Base-by-base conservation (phyloP, 2,329 filamentous ascomycete species). In the Fusarium foetens region DNA sequence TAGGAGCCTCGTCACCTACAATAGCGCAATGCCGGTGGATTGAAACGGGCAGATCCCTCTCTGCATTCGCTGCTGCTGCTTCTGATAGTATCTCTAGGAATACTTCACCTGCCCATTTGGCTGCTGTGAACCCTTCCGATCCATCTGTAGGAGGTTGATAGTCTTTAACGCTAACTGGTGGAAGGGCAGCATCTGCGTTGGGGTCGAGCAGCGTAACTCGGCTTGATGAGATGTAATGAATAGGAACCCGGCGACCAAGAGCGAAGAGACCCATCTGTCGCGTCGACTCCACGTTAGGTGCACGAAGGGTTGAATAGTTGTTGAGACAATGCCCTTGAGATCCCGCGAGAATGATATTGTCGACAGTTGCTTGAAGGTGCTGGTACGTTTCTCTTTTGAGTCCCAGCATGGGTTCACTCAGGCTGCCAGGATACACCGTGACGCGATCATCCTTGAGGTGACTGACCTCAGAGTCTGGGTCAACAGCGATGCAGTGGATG, bases 181-280 rank as follows among this genome's bases (percentile, higher is more conserved):
- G 23, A 11, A 55, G 31, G 12, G 49, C 25, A 10, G 58, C 31
- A 13, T 45, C 31, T 13, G 39, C 25, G 1, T 3, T 21, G 6
- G 21, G 4, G 29, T 31, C 9, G 3, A 61, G 21, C 16, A 61
- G 25, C 6, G 58, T 61, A 3, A 61, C 58, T 0, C 58, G 48
- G 11, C 55, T 61, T 1, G 58, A 61, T 17, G 49, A 61, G 25
- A 61, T 38, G 12, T 43, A 55, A n/a, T 61, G 49, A 8, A 61
- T 17, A 5, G 49, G 49, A n/a, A 61, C 17, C 0, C 39, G 31
- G 3, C 39, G 58, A 13, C 6, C 1, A 17, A 55, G 31, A 8
- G 58, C 31, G 5, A 61, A 55, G 17, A 21, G 19, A 13, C 49
- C 58, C 31, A 61, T 25, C 16, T 55, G 58, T 19, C 25, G 38